These are phyloP conservation scores for Raddia distichophylla DNA, from an alignment of 176 grass and related monocot genomes.

Conservation along the genomic window DNA sequence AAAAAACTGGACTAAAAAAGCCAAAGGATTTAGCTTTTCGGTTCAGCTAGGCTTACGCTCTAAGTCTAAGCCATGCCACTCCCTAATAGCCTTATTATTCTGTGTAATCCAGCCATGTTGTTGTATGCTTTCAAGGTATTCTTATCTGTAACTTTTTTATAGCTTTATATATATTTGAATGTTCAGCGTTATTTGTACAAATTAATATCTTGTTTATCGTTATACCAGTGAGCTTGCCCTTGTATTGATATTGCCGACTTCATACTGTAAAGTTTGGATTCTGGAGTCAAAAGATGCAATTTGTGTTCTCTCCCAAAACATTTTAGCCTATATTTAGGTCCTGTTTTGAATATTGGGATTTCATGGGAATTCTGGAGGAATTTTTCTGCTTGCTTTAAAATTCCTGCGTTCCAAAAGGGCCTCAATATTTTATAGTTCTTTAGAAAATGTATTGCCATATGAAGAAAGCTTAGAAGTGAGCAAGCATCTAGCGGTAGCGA, in stretches of 20 bases:
- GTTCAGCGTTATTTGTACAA: neutral
- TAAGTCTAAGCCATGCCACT: too few relatives aligned
- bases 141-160: too few relatives aligned
- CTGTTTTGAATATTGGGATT: slow-evolving; percentile 7
- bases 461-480: neutral
- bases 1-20: too few relatives aligned
- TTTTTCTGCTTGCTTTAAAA: neutral
- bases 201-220: neutral
- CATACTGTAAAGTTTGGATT: neutral
- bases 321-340: neutral
- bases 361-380: neutral
- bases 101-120: neutral
- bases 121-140: neutral
- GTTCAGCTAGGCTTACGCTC: too few relatives aligned
- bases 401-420: neutral
- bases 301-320: neutral
- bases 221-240: neutral
- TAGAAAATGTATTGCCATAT: neutral
- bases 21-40: too few relatives aligned
- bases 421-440: neutral
- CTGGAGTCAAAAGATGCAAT: slow-evolving; percentile 7
- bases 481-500: neutral
- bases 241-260: slow-evolving; percentile 9
- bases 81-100: too few relatives aligned
- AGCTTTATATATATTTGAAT: too few relatives aligned